phyloP scores from a whole-genome alignment of 2,329 filamentous ascomycete genomes.

The Penicillium sp. region DNA sequence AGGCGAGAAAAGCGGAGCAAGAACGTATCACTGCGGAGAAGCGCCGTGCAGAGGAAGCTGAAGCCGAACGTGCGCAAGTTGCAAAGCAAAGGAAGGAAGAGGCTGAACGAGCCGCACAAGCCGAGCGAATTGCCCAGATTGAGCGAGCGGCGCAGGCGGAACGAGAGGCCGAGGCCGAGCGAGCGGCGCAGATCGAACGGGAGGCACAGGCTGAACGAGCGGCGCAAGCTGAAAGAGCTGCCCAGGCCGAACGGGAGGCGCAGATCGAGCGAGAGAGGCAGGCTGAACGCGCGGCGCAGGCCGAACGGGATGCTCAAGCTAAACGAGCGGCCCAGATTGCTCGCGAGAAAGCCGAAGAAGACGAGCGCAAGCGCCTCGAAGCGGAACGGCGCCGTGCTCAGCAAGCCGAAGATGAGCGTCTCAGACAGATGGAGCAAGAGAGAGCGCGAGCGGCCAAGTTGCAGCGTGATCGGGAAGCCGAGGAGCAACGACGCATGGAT shows the following conservation, averaged over 20 bases:
- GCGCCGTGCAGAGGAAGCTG: conserved; percentile 24
- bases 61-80: no score
- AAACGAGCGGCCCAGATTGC: conserved; percentile 30
- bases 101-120: conserved; percentile 25
- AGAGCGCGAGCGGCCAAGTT: conserved; percentile 38
- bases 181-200: conserved; percentile 6
- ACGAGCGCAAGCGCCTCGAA: conserved; percentile 38
- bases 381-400: conserved; percentile 39
- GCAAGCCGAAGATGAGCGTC: conserved; percentile 44
- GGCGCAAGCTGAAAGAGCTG: conserved; percentile 26
- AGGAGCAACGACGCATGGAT: conserved; percentile 42
- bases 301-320: conserved; percentile 27
- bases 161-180: conserved; percentile 15
- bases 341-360: conserved; percentile 40
- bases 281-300: no score
- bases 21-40: conserved; percentile 29
- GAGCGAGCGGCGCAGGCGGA: neutral
- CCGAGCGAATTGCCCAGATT: no score
- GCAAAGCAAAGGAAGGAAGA: conserved; percentile 1
- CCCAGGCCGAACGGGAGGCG: conserved; percentile 30
- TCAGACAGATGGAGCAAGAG: conserved; percentile 40
- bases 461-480: conserved; percentile 41
- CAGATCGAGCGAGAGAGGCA: no score
- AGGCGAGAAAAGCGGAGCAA: conserved; percentile 26
- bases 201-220: conserved; percentile 25